These are phyloP conservation scores for Psilocybe sp. DNA, from an alignment of 768 basidiomycete species.

Conservation along the genomic window DNA sequence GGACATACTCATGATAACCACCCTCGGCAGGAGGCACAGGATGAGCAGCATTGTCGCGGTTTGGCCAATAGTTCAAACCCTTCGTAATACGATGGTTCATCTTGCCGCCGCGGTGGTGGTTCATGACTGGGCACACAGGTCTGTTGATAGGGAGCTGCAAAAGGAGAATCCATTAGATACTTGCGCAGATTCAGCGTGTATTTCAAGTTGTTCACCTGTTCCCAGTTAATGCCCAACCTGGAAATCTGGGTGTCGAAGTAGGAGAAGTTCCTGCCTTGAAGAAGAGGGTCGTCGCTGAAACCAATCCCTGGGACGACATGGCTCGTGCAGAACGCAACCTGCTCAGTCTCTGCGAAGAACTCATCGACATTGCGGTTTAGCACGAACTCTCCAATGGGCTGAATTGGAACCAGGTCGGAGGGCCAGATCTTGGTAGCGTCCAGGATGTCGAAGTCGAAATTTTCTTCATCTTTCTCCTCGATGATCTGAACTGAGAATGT, in stretches of 20 bases:
- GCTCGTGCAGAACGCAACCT: constrained; percentile 83
- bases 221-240: constrained; percentile 79
- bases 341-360: constrained; percentile 86
- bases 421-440: constrained; percentile 89
- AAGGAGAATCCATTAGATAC: constrained; percentile 2
- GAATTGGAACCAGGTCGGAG: constrained; percentile 74
- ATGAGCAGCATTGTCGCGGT: constrained; percentile 51
- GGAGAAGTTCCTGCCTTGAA: constrained; percentile 85
- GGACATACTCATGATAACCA: constrained; percentile 54
- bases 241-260: constrained; percentile 86
- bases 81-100: constrained; percentile 55
- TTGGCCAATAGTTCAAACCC: constrained; percentile 82
- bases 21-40: constrained; percentile 51
- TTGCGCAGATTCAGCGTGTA: not conserved
- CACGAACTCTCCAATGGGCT: constrained; percentile 74
- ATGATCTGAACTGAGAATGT: constrained; percentile 75
- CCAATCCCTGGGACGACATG: constrained; percentile 69
- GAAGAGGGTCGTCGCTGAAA: constrained; percentile 73
- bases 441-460: constrained; percentile 85
- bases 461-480: constrained; percentile 67
- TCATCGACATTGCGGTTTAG: constrained; percentile 64
- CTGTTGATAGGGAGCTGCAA: constrained; percentile 76
- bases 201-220: constrained; percentile 41
- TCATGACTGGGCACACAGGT: constrained; percentile 73
- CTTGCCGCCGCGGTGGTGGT: constrained; percentile 63